These are phyloP conservation scores for Gonapodya sp. DNA, from an alignment of 192 early-diverging fungal genomes.

Conservation along the genomic window DNA sequence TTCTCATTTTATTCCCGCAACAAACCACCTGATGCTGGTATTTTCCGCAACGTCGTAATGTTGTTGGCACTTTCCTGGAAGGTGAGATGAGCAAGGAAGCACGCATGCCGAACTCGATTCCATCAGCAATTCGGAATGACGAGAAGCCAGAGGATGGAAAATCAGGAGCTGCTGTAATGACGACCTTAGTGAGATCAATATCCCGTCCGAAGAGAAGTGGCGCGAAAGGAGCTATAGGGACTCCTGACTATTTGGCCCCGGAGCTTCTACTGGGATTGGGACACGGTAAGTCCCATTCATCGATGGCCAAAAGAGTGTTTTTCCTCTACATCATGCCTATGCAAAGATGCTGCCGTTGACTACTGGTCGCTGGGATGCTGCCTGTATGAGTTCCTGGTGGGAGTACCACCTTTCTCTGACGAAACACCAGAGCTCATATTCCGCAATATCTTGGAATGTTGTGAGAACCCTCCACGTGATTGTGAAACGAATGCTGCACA, in stretches of 20 bases:
- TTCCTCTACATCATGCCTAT: background rate
- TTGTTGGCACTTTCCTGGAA: too few relatives aligned
- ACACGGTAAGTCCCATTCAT: slow-evolving; percentile 33
- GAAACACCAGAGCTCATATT: slow-evolving; percentile 79
- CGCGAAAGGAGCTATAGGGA: slow-evolving; percentile 41
- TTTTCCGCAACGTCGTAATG: too few relatives aligned
- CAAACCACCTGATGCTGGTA: too few relatives aligned
- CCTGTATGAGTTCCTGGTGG: slow-evolving; percentile 79
- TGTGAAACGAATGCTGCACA: too few relatives aligned
- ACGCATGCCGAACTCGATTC: too few relatives aligned
- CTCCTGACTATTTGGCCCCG: slow-evolving; percentile 91
- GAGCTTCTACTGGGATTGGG: slow-evolving; percentile 81
- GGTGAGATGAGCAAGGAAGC: too few relatives aligned
- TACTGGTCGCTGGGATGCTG: slow-evolving; percentile 95
- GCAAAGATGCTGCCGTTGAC: slow-evolving; percentile 58
- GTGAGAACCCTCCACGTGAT: too few relatives aligned
- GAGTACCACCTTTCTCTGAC: slow-evolving; percentile 85
- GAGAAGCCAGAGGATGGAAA: too few relatives aligned
- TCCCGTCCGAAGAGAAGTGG: background rate
- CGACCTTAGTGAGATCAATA: background rate
- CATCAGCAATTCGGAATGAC: too few relatives aligned
- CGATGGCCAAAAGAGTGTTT: background rate
- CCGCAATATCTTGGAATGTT: slow-evolving; percentile 70
- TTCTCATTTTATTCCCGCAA: background rate
- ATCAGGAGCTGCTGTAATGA: too few relatives aligned